Evolutionary conservation across 345 rosid genomes (phyloP).

Genomic region (Xanthoceras sorbifolium): DNA sequence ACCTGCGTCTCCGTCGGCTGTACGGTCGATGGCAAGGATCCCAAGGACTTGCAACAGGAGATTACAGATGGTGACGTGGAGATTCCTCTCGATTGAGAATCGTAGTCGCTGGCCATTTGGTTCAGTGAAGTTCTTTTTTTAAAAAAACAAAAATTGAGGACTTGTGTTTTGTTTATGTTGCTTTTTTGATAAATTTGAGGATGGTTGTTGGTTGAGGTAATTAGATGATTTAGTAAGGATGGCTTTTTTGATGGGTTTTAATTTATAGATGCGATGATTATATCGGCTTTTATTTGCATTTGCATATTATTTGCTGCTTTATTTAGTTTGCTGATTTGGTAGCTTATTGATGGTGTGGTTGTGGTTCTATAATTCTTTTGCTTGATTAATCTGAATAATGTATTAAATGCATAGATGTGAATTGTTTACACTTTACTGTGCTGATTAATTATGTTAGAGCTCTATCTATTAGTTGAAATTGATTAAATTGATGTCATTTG

Average conservation of each 20-base stretch:
- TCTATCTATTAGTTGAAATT: too few species aligned
- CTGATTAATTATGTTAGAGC: too few species aligned
- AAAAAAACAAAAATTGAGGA: not conserved
- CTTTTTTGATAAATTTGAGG: slow-evolving; percentile 15
- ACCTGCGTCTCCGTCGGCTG: slow-evolving; percentile 71
- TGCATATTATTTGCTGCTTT: not conserved
- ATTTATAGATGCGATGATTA: not conserved
- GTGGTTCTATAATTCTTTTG: too few species aligned
- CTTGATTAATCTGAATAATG: too few species aligned
- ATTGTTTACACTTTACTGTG: too few species aligned
- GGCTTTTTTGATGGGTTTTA: not conserved
- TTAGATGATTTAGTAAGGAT: slow-evolving; percentile 3
- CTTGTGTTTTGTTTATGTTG: slow-evolving; percentile 10
- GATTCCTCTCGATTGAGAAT: slow-evolving; percentile 46
- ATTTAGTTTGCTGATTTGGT: not conserved
- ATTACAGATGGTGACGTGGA: slow-evolving; percentile 52
- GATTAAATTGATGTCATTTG: not conserved
- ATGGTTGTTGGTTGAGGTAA: slow-evolving; percentile 16
- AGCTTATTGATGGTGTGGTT: not conserved
- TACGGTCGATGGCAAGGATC: slow-evolving; percentile 58
- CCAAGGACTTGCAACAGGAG: slow-evolving; percentile 57
- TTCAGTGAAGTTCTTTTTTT: slow-evolving; percentile 4
- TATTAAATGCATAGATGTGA: too few species aligned
- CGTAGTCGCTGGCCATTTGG: not conserved
- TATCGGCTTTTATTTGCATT: not conserved